A percentile compares a stretch with the other conserved stretches of the same genome.
Evolutionary conservation across 2,329 filamentous ascomycete genomes (phyloP).

Genomic region (Aureobasidium namibiae): DNA sequence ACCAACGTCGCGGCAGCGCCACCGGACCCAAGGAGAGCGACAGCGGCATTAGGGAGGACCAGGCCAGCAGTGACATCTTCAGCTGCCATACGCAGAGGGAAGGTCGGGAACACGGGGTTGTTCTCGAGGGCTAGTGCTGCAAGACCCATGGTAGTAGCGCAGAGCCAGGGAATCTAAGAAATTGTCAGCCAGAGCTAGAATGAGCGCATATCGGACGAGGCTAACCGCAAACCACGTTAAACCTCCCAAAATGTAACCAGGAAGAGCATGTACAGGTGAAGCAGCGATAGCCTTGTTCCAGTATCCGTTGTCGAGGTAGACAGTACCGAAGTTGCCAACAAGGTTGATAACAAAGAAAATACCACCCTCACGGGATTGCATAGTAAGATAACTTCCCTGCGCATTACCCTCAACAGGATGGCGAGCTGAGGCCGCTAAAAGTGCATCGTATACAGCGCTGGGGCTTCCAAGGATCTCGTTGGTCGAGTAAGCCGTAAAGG

Average conservation of each 20-base stretch:
- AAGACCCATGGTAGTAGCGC: conserved; percentile 81
- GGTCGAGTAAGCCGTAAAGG: conserved; percentile 72
- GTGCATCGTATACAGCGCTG: conserved; percentile 65
- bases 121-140: conserved; percentile 71
- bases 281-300: conserved; percentile 93
- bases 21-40: conserved; percentile 72
- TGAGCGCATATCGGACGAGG: no score
- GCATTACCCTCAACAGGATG: conserved; percentile 76
- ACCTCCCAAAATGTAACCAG: conserved; percentile 80
- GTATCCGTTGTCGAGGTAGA: conserved; percentile 44
- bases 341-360: conserved; percentile 82
- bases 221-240: conserved; percentile 85
- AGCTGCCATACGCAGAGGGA: conserved; percentile 60
- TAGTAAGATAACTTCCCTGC: conserved; percentile 76
- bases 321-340: conserved; percentile 73
- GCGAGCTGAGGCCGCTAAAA: conserved; percentile 56
- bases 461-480: conserved; percentile 67
- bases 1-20: conserved; percentile 72
- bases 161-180: conserved; percentile 60
- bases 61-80: conserved; percentile 74
- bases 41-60: conserved; percentile 76
- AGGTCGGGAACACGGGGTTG: conserved; percentile 64
- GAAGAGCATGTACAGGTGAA: conserved; percentile 73
- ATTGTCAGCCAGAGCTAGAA: no score
- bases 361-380: conserved; percentile 70